Conservation (phyloP, 2,329 filamentous ascomycete genomes). For the Neurospora crassa region DNA sequence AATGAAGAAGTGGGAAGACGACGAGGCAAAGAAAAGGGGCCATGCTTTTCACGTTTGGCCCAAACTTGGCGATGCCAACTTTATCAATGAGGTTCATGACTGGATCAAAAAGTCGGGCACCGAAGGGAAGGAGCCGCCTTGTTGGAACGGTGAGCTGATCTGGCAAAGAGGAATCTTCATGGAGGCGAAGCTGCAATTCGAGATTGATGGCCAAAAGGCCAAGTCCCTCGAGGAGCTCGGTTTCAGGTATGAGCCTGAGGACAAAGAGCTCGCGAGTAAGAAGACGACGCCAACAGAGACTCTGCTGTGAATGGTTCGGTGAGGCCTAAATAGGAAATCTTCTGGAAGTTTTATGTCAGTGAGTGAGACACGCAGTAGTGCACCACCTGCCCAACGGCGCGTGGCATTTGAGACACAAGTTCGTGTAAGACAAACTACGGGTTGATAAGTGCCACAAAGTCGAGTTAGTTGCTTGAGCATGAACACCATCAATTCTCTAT, state of each 20-base stretch:
- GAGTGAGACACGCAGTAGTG: background rate
- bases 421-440: background rate
- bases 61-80: conserved; percentile 52
- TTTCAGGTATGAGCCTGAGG: conserved; percentile 40
- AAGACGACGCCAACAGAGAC: conserved; percentile 2
- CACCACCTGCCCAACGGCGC: background rate
- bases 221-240: conserved; percentile 64
- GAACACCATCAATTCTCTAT: background rate
- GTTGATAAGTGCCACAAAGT: background rate
- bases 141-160: conserved; percentile 60
- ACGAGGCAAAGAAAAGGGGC: conserved; percentile 40
- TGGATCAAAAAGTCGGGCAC: conserved; percentile 45
- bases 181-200: conserved; percentile 64
- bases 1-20: conserved; percentile 62
- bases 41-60: conserved; percentile 39
- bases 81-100: conserved; percentile 59
- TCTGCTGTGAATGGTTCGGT: background rate
- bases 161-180: conserved; percentile 64
- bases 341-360: background rate
- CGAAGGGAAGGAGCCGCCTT: conserved; percentile 56
- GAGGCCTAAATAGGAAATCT: background rate
- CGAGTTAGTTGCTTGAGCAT: background rate
- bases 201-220: conserved; percentile 53
- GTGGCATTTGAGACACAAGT: background rate
- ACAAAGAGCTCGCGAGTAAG: conserved; percentile 6